Evolutionary conservation across 1,284 basidiomycete species (phyloP).

Genomic region (Ganoderma meredithae): DNA sequence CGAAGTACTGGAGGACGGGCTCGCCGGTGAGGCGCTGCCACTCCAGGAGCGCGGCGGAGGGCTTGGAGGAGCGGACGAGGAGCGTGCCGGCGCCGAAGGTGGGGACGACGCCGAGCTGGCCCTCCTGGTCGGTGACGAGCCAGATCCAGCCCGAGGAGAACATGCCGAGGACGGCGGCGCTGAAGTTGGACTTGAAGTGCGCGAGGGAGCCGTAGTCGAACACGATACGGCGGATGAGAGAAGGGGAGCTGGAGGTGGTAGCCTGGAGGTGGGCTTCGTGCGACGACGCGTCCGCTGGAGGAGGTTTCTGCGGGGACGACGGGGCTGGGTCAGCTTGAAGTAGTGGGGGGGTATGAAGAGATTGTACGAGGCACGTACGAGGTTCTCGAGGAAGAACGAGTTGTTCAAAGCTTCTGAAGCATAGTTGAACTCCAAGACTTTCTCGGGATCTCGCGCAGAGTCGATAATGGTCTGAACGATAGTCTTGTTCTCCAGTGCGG

Average conservation of each 20-base stretch:
- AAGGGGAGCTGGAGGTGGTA: constrained; percentile 22
- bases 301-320: constrained; percentile 54
- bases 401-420: constrained; percentile 95
- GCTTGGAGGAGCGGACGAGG: constrained; percentile 69
- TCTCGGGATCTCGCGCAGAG: constrained; percentile 67
- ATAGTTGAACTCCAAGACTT: constrained; percentile 88
- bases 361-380: constrained; percentile 62
- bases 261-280: constrained; percentile 54
- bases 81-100: constrained; percentile 93
- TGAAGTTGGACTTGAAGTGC: constrained; percentile 80
- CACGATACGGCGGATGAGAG: constrained; percentile 53
- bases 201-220: constrained; percentile 68
- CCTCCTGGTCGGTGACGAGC: constrained; percentile 78
- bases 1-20: constrained; percentile 44
- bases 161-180: constrained; percentile 80
- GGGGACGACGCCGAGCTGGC: constrained; percentile 75
- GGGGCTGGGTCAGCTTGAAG: neutral
- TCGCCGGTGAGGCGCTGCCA: constrained; percentile 33
- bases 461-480: constrained; percentile 82
- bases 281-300: constrained; percentile 43
- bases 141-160: constrained; percentile 88
- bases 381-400: constrained; percentile 88
- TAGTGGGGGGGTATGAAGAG: constrained; percentile 15
- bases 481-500: constrained; percentile 53
- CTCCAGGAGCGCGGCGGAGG: constrained; percentile 24